These are phyloP conservation scores for Leucogyrophana mollusca DNA, from an alignment of 768 basidiomycete species.

Conservation along the genomic window DNA sequence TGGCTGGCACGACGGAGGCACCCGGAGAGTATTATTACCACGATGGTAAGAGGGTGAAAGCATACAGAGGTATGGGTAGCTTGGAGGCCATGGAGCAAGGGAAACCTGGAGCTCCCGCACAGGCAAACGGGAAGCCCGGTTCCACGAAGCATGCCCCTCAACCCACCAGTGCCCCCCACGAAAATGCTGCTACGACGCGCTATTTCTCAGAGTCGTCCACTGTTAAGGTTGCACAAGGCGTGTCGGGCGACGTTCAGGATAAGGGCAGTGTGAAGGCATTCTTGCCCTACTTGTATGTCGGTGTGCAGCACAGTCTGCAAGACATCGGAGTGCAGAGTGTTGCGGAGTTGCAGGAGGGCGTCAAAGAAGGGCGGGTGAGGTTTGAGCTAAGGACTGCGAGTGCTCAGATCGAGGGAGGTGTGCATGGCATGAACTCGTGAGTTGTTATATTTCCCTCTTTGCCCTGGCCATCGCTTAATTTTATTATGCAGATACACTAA, in stretches of 20 bases:
- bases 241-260: conserved; percentile 95
- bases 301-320: conserved; percentile 92
- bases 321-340: conserved; percentile 83
- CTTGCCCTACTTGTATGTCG: conserved; percentile 79
- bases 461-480: not conserved
- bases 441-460: conserved; percentile 31
- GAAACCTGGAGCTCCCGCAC: conserved; percentile 34
- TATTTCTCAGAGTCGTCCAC: conserved; percentile 59
- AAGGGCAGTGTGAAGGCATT: conserved; percentile 95
- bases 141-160: conserved; percentile 48
- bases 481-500: conserved; percentile 49
- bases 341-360: conserved; percentile 62
- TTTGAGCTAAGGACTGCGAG: conserved; percentile 94
- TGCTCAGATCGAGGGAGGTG: conserved; percentile 94
- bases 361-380: conserved; percentile 63
- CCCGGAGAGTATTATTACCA: conserved; percentile 99
- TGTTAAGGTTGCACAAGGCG: conserved; percentile 96
- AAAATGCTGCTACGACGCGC: conserved; percentile 94
- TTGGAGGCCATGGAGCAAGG: conserved; percentile 91
- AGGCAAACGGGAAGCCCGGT: conserved; percentile 23
- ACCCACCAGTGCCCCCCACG: conserved; percentile 49
- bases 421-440: conserved; percentile 93
- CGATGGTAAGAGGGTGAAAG: conserved; percentile 97
- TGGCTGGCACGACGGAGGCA: conserved; percentile 95
- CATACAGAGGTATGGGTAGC: conserved; percentile 98